Base-by-base conservation (phyloP, 148 eudicot genomes). In the Simmondsia chinensis region DNA sequence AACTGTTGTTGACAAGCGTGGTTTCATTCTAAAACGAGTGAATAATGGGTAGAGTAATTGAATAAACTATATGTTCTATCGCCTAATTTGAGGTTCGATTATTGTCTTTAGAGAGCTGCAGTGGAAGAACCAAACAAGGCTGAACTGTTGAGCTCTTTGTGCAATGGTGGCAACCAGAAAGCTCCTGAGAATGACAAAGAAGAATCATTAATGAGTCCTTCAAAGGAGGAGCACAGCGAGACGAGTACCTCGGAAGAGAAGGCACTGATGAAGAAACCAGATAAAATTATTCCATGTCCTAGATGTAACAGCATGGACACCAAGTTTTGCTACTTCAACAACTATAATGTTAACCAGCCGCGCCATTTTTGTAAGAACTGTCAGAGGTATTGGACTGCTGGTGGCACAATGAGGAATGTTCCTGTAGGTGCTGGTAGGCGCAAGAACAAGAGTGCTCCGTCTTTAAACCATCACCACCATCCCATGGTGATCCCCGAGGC, bases 291-390 rank as follows among this genome's bases (percentile, higher is more conserved):
- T 2, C 83, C 88, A 34, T 80, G 88, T 41, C 75, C 83, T 9
- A 72, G 88, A 7, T 80, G 88, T 46, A 60, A 46, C 26, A 80
- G 83, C 67, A 71, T 59, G 75, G 64, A 65, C 48, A 80, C 88
- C 45, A 80, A 80, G 52, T 80, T 80, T 35, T 80, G 83, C 53
- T 80, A 80, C 74, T 80, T 36, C 68, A 80, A 80, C 61, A 80
- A 80, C 48, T 71, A 71, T 47, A 77, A 77, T 13, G 61, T 63
- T 19, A 68, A 57, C 29, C 89, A 81, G 48, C 83, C 83, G 4
- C 78, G 87, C 1, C 71, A 80, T 63, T 73, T 80, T 49, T 80
- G 83, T 53, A 76, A 76, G 52, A 68, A 68, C 33, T 80, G 88
- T 39, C 83, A 76, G 31, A 45, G 89, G 4, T 81, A 73, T 58